phyloP scores from a whole-genome alignment of 768 basidiomycete genomes.

The Pilatotrama ljubarskyi region DNA sequence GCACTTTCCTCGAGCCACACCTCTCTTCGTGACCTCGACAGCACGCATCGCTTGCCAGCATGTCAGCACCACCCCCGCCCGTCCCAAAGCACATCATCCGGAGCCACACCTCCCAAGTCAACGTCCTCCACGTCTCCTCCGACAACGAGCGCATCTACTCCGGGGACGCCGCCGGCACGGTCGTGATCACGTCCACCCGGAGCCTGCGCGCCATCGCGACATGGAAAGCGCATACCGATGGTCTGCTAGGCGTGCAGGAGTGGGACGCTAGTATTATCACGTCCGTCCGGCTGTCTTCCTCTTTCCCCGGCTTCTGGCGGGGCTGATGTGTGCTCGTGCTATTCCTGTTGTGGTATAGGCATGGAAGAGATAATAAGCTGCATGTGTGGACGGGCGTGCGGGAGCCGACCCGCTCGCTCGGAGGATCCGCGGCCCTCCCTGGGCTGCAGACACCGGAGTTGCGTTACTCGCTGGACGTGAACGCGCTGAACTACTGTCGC shows the following conservation, averaged over 20 bases:
- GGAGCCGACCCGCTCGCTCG: constrained; percentile 38
- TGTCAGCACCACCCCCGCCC: constrained; percentile 23
- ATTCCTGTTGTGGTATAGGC: constrained; percentile 44
- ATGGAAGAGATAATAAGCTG: constrained; percentile 84
- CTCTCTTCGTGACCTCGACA: not conserved
- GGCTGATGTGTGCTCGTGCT: not conserved
- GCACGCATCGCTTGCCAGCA: not conserved
- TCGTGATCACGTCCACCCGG: constrained; percentile 74
- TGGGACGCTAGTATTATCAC: constrained; percentile 69
- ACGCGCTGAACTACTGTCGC: constrained; percentile 91
- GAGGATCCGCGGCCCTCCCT: constrained; percentile 55
- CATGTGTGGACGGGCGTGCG: constrained; percentile 66
- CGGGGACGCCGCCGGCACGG: constrained; percentile 77
- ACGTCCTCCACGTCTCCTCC: constrained; percentile 58
- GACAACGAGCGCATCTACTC: constrained; percentile 85
- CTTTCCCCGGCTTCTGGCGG: constrained; percentile 1
- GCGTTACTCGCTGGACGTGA: constrained; percentile 78
- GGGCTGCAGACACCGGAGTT: constrained; percentile 52
- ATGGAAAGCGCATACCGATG: constrained; percentile 81
- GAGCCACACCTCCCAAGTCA: constrained; percentile 65
- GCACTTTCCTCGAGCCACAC: not conserved
- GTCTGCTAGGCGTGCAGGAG: constrained; percentile 78
- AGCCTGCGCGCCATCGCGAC: constrained; percentile 69
- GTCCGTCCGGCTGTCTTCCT: constrained; percentile 48
- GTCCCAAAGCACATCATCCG: constrained; percentile 77